Evolutionary conservation across 2,329 filamentous ascomycete genomes (phyloP).

Genomic region (Myrmaecium sp.): DNA sequence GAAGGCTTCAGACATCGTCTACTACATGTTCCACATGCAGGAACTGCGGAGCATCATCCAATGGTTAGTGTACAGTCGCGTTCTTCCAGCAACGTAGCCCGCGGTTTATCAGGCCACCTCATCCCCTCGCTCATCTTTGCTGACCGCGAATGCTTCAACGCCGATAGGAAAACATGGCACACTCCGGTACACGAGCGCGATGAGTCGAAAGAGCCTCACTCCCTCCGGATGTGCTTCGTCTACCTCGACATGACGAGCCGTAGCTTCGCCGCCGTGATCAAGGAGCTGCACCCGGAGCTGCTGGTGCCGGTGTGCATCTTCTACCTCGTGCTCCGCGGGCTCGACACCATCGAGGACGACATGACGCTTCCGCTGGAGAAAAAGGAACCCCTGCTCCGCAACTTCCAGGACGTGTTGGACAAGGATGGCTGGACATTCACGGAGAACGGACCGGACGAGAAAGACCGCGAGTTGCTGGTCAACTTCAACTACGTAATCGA

Average conservation of each 20-base stretch:
- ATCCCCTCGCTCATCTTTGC: too few relatives aligned
- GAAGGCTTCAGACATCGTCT: conserved; percentile 37
- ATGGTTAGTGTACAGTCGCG: conserved; percentile 45
- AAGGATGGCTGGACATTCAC: conserved; percentile 81
- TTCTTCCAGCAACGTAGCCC: not conserved
- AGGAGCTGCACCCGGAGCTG: conserved; percentile 88
- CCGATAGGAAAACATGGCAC: conserved; percentile 80
- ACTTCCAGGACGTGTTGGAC: conserved; percentile 65
- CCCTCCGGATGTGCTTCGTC: conserved; percentile 68
- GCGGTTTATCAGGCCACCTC: not conserved
- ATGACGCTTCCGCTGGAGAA: conserved; percentile 70
- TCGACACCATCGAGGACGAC: conserved; percentile 98
- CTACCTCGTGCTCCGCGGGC: conserved; percentile 78
- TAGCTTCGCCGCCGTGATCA: conserved; percentile 83
- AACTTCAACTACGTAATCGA: conserved; percentile 76
- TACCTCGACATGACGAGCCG: conserved; percentile 78
- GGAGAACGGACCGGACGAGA: conserved; percentile 77
- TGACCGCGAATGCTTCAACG: too few relatives aligned
- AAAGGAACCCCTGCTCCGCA: conserved; percentile 73
- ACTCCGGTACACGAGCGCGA: conserved; percentile 80
- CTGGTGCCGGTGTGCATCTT: conserved; percentile 79
- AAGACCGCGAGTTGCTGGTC: conserved; percentile 80
- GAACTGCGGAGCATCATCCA: conserved; percentile 73
- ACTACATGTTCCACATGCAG: conserved; percentile 58
- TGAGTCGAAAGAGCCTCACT: conserved; percentile 53